A percentile compares a stretch with the other conserved stretches of the same genome.
Evolutionary conservation across 108 stramenopile species (phyloP).

Genomic region (Nannochloropsis oceanica): DNA sequence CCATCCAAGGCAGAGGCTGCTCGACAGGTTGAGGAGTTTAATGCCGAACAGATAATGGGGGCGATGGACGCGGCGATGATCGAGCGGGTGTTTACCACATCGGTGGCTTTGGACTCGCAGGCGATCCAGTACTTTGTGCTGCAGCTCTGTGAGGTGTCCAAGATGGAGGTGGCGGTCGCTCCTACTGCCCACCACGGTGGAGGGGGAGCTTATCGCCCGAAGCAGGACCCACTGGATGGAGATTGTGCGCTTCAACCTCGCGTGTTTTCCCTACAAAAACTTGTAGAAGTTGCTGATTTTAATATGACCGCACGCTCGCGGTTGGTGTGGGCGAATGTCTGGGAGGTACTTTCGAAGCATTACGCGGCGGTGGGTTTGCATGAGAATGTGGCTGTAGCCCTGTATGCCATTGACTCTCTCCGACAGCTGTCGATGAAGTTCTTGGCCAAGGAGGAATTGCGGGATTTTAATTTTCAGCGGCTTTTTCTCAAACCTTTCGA

Average conservation of each 20-base stretch:
- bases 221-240: not conserved
- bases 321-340: constrained; percentile 80
- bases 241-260: constrained; percentile 48
- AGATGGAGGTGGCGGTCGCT: constrained; percentile 56
- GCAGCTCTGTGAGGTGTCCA: constrained; percentile 72
- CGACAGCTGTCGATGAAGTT: constrained; percentile 91
- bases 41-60: constrained; percentile 47
- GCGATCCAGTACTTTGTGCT: constrained; percentile 70
- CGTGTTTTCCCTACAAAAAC: constrained; percentile 85
- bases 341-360: constrained; percentile 72
- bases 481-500: constrained; percentile 86
- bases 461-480: constrained; percentile 84
- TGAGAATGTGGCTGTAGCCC: constrained; percentile 62
- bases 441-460: constrained; percentile 74
- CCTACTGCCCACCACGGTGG: not conserved
- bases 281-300: constrained; percentile 94
- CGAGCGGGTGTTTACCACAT: constrained; percentile 65
- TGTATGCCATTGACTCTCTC: constrained; percentile 94
- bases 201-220: constrained; percentile 2
- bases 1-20: constrained; percentile 7
- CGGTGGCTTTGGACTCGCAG: constrained; percentile 50
- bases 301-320: constrained; percentile 88
- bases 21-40: constrained; percentile 48
- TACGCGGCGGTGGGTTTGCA: constrained; percentile 79
- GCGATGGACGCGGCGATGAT: constrained; percentile 55